Base-by-base conservation (phyloP, 306 rosid genomes). In the Astragalus glycyphyllos region DNA sequence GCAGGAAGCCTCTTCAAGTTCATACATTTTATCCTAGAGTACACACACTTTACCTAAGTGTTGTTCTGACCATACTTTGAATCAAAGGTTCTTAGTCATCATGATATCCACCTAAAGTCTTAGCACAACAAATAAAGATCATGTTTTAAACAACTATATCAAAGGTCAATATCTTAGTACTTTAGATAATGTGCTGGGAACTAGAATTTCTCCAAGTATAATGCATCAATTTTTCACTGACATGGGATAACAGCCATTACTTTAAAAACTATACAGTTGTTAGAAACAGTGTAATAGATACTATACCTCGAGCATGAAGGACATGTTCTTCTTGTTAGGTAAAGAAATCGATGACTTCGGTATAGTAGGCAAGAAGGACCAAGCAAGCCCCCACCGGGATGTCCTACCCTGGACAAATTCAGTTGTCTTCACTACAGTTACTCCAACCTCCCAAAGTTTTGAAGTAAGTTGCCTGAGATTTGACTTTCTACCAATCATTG, bases 401-500 rank as follows among this genome's bases (percentile, higher is more conserved):
- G 90, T 93, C 75, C 85, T 84, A 41, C 97, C 96, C 80, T 93
- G 98, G 71, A 86, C 96, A 83, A 93, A 90, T 65, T 90, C 98
- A 46, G 94, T 90, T 64, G 97, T 88, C 87, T 86, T 93, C 56
- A 93, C 96, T 41, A 87, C 48, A 5, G 90, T 73, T 62, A 84
- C 97, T 76, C 97, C 98, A 74, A 81, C 90, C 71, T 79, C 83
- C 89, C 96, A 78, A 41, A 93, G 96, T 80, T 87, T 93, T 49
- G 92, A 81, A 41, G 47, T 62, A 6, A 88, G 94, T 65, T 55
- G 20, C 63, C 84, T 93, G 53, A 88, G 78, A 67, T 74, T 88
- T 29, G 81, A 72, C 68, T 91, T 91, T 73, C 80, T 87, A 62
- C 92, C 92, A 11, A 87, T 46, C 92, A 91, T 91, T 67, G 97